These are phyloP conservation scores for Exophiala sp. DNA, from an alignment of 2,329 filamentous ascomycete genomes.

Conservation along the genomic window DNA sequence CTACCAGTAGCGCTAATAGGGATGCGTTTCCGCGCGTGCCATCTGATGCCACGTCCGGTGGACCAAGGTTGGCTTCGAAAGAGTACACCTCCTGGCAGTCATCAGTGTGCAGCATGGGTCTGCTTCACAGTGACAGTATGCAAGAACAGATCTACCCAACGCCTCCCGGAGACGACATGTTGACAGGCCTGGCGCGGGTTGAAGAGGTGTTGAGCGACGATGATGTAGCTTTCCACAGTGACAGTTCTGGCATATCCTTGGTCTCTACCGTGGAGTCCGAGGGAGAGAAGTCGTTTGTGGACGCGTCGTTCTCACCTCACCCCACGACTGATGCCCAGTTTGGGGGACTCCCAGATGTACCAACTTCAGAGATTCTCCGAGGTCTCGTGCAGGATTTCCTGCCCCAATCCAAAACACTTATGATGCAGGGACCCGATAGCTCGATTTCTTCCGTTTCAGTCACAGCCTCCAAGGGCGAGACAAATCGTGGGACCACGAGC, in stretches of 20 bases:
- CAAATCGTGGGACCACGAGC: background rate
- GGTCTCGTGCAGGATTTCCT: background rate
- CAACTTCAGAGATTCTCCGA: background rate
- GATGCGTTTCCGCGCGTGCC: too few relatives aligned
- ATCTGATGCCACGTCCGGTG: too few relatives aligned
- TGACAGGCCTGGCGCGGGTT: too few relatives aligned
- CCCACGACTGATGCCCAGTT: background rate
- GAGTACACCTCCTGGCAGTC: too few relatives aligned
- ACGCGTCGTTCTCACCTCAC: background rate
- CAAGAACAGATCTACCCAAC: background rate
- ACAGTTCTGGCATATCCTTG: background rate
- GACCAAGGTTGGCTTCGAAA: too few relatives aligned
- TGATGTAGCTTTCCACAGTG: too few relatives aligned
- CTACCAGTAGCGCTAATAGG: too few relatives aligned
- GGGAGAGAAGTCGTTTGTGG: background rate
- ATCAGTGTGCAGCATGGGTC: too few relatives aligned
- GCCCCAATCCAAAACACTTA: background rate
- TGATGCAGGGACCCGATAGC: background rate
- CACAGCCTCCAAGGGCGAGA: background rate
- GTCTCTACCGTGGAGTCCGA: background rate
- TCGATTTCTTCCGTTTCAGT: background rate
- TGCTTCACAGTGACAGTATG: too few relatives aligned
- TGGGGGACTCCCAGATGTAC: background rate
- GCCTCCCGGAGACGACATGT: background rate
- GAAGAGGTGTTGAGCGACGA: too few relatives aligned